These are phyloP conservation scores for Hyaloscypha hepaticicola DNA, from an alignment of 495 filamentous ascomycete species.

Conservation along the genomic window DNA sequence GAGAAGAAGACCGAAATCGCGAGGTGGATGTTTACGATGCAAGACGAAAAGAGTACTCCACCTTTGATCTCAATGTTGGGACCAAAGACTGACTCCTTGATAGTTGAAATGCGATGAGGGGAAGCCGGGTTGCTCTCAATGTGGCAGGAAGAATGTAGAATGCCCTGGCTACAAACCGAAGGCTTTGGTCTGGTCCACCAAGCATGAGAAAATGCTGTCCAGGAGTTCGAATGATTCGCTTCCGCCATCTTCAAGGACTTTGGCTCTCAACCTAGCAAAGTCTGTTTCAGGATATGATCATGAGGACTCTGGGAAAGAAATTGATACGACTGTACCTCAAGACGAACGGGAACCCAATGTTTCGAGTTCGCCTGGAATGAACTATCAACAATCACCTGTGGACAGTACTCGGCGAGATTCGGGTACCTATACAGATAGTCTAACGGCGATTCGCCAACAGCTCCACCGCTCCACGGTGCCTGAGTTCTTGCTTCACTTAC, in stretches of 20 bases:
- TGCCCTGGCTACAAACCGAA: slow-evolving; percentile 55
- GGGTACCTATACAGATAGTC: slow-evolving; percentile 30
- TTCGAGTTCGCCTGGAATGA: neutral
- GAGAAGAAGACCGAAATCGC: slow-evolving; percentile 28
- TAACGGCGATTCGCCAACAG: slow-evolving; percentile 33
- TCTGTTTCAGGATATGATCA: slow-evolving; percentile 31
- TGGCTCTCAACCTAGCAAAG: slow-evolving; percentile 9
- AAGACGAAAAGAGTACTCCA: slow-evolving; percentile 51
- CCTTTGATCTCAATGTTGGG: neutral
- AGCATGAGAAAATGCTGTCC: slow-evolving; percentile 40
- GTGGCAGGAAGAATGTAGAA: slow-evolving; percentile 45
- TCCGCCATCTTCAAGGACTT: slow-evolving; percentile 6
- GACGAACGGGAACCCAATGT: neutral
- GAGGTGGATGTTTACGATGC: slow-evolving; percentile 37
- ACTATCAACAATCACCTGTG: neutral
- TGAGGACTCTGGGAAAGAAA: slow-evolving; percentile 31
- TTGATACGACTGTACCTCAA: neutral
- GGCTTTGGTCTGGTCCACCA: slow-evolving; percentile 54
- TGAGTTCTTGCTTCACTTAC: slow-evolving; percentile 45
- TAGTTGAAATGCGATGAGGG: slow-evolving; percentile 60
- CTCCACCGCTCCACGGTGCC: slow-evolving; percentile 34
- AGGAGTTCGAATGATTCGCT: slow-evolving; percentile 12
- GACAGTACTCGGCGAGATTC: slow-evolving; percentile 24
- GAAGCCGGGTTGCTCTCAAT: slow-evolving; percentile 51
- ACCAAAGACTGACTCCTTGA: slow-evolving; percentile 10